Conservation (phyloP, 164 flowering plant species). For the Dillenia suffruticosa region DNA sequence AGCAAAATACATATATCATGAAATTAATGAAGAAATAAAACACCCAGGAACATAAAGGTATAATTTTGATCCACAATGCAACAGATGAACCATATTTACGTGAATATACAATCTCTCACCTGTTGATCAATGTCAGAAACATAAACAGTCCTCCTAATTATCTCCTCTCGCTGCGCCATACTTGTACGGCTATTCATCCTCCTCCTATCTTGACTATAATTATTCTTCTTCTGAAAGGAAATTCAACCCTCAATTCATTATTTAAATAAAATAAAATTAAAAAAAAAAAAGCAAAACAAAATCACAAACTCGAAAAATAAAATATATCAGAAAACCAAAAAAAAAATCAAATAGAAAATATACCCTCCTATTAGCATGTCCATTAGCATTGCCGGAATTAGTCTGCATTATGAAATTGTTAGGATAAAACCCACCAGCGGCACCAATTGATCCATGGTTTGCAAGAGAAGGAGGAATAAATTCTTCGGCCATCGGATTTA, state of each 20-base stretch:
- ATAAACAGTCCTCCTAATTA: conserved; percentile 87
- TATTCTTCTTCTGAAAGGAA: conserved; percentile 48
- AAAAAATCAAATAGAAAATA: not conserved
- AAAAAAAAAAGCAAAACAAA: not conserved
- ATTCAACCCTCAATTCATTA: not conserved
- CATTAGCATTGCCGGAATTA: conserved; percentile 33
- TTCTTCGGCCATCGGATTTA: conserved; percentile 76
- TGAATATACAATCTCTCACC: conserved; percentile 30
- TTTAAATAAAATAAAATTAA: not conserved
- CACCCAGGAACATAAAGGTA: not conserved
- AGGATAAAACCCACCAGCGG: conserved; percentile 21
- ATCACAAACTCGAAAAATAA: not conserved
- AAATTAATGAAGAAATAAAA: not conserved
- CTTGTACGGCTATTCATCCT: conserved; percentile 56
- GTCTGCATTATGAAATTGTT: conserved; percentile 19
- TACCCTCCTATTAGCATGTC: conserved; percentile 27
- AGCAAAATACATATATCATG: conserved; percentile 1
- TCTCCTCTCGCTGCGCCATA: conserved; percentile 77
- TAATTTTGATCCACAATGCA: not conserved
- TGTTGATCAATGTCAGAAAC: conserved; percentile 96
- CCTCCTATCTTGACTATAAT: conserved; percentile 53
- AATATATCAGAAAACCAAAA: not conserved
- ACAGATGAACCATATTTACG: not conserved
- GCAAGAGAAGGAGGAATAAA: conserved; percentile 62
- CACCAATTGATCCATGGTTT: conserved; percentile 13